Conservation (phyloP, 2,329 filamentous ascomycete species). For the Fusarium dimerum region DNA sequence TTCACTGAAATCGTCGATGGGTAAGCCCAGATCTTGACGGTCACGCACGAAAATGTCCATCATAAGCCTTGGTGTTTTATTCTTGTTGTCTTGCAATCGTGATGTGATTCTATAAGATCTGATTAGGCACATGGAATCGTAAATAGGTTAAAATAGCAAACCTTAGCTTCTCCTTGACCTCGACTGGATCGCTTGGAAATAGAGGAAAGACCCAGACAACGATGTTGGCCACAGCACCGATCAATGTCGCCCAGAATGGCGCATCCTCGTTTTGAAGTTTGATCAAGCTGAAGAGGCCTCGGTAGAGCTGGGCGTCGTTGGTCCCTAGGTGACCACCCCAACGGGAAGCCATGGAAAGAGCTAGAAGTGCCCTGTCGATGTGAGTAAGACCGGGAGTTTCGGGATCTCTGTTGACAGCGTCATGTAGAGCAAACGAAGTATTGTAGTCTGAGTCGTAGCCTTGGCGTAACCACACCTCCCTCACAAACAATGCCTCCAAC, state of each 20-base stretch:
- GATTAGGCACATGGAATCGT: constrained; percentile 9
- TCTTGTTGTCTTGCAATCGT: constrained; percentile 28
- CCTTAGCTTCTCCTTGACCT: constrained; percentile 41
- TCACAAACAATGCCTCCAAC: constrained; percentile 47
- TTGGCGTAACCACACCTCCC: constrained; percentile 52
- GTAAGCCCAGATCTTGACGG: constrained; percentile 32
- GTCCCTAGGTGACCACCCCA: constrained; percentile 66
- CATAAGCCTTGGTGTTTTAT: constrained; percentile 39
- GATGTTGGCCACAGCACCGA: constrained; percentile 49
- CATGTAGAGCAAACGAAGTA: constrained; percentile 70
- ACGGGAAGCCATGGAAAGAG: constrained; percentile 69
- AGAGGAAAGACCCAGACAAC: constrained; percentile 45
- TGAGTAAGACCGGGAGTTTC: constrained; percentile 75
- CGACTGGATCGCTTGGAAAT: constrained; percentile 38
- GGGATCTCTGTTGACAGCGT: constrained; percentile 68
- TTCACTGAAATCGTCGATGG: constrained; percentile 36
- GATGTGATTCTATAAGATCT: constrained; percentile 32
- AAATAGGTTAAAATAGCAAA: constrained; percentile 27
- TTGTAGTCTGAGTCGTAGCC: constrained; percentile 54
- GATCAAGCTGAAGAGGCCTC: constrained; percentile 45
- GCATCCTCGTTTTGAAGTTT: constrained; percentile 38
- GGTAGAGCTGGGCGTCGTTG: constrained; percentile 46
- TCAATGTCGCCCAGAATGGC: constrained; percentile 55
- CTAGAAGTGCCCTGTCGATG: constrained; percentile 68
- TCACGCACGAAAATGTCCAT: constrained; percentile 37